Percentiles rank a stretch among this genome's conserved stretches.
These are phyloP conservation scores for Salix dunnii DNA, from an alignment of 345 rosid genomes.

Conservation along the genomic window DNA sequence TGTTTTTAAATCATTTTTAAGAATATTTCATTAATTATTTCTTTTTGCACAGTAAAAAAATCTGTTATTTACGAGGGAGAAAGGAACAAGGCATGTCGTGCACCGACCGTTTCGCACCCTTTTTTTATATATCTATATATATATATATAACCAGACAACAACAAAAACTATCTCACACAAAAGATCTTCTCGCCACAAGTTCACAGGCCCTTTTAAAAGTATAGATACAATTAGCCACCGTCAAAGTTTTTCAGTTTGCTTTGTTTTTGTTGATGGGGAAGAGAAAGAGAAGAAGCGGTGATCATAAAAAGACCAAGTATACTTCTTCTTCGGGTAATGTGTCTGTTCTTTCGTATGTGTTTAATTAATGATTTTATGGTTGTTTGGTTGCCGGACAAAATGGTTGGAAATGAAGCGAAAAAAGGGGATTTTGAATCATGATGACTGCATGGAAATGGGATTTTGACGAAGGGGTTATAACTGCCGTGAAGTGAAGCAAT, in stretches of 20 bases:
- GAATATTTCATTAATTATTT: too few relatives aligned
- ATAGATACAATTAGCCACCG: neutral
- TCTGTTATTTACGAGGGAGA: too few relatives aligned
- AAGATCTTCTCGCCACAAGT: neutral
- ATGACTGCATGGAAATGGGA: neutral
- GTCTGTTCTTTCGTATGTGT: neutral
- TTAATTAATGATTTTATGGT: neutral
- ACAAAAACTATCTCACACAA: neutral
- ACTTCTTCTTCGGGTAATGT: constrained; percentile 43
- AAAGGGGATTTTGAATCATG: neutral
- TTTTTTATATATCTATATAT: too few relatives aligned
- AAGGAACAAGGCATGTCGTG: neutral
- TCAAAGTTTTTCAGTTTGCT: neutral
- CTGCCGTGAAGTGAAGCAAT: neutral
- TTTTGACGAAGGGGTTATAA: neutral
- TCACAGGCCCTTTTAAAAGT: neutral
- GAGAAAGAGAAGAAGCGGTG: constrained; percentile 32
- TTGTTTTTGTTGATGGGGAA: constrained; percentile 33
- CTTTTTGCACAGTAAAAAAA: too few relatives aligned
- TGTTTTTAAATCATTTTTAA: too few relatives aligned
- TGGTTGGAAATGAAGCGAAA: neutral
- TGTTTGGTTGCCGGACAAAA: constrained; percentile 8
- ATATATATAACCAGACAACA: neutral
- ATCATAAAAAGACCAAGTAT: constrained; percentile 7
- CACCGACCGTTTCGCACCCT: neutral